These are phyloP conservation scores for Brassica nigra DNA, from an alignment of 345 rosid species.

Conservation along the genomic window DNA sequence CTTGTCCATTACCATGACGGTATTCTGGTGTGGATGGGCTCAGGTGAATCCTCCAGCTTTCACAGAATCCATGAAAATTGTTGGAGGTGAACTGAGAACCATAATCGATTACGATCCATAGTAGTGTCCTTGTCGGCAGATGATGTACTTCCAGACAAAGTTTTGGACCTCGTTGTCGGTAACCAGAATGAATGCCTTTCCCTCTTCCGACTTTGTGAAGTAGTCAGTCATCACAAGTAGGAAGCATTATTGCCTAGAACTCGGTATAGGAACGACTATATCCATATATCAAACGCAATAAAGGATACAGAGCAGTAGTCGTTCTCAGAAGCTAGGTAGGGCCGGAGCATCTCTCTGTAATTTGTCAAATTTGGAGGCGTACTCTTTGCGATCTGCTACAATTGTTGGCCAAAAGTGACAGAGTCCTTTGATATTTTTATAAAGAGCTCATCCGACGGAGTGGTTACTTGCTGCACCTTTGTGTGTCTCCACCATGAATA, in stretches of 20 bases:
- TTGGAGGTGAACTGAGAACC: neutral
- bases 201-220: neutral
- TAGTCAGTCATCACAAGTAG: neutral
- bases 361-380: neutral
- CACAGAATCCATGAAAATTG: neutral
- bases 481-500: neutral
- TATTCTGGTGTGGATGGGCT: neutral
- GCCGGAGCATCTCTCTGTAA: neutral
- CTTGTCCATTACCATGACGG: neutral
- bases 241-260: neutral
- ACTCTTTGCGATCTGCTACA: neutral
- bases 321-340: neutral
- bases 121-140: neutral
- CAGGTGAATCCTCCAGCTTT: neutral
- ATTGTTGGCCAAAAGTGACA: neutral
- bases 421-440: neutral
- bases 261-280: neutral
- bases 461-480: neutral
- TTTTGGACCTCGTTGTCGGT: neutral
- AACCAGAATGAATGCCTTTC: neutral
- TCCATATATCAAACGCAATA: neutral
- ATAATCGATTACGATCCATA: neutral
- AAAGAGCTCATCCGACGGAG: neutral
- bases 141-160: neutral
- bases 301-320: neutral